Percentiles rank a stretch among this genome's conserved stretches.
These are phyloP conservation scores for Zoysia pacifica DNA, from an alignment of 176 grass and related monocot genomes.

Conservation along the genomic window DNA sequence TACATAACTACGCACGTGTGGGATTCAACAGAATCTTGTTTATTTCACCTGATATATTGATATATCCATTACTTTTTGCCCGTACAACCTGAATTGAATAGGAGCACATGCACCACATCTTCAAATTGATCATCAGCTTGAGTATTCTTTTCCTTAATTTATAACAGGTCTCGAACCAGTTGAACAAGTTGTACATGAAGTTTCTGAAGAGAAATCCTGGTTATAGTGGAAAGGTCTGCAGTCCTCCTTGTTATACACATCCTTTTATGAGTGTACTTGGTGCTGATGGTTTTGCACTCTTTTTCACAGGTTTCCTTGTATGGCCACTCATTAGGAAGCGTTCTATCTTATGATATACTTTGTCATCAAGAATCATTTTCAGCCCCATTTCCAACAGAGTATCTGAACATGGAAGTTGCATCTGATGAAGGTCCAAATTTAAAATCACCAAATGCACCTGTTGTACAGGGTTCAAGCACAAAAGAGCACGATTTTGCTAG, in stretches of 20 bases:
- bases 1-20: background rate
- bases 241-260: background rate
- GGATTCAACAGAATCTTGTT: background rate
- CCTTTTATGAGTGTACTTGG: background rate
- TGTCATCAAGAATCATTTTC: conserved; percentile 83
- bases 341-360: conserved; percentile 96
- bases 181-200: conserved; percentile 86
- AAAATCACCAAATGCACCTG: conserved; percentile 30
- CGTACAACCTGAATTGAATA: background rate
- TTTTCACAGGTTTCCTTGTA: conserved; percentile 80
- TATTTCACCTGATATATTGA: background rate
- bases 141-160: conserved; percentile 14
- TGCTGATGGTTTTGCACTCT: background rate
- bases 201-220: conserved; percentile 97
- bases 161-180: conserved; percentile 85
- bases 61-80: background rate
- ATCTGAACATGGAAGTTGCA: conserved; percentile 51
- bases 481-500: conserved; percentile 19
- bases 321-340: conserved; percentile 96
- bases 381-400: conserved; percentile 58
- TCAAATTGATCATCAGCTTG: background rate
- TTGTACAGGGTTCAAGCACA: conserved; percentile 21
- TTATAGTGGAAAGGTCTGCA: conserved; percentile 84
- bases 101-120: background rate
- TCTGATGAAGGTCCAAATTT: conserved; percentile 39